phyloP scores from a whole-genome alignment of 371 early-diverging fungal genomes.

The Rhizomucor miehei region DNA sequence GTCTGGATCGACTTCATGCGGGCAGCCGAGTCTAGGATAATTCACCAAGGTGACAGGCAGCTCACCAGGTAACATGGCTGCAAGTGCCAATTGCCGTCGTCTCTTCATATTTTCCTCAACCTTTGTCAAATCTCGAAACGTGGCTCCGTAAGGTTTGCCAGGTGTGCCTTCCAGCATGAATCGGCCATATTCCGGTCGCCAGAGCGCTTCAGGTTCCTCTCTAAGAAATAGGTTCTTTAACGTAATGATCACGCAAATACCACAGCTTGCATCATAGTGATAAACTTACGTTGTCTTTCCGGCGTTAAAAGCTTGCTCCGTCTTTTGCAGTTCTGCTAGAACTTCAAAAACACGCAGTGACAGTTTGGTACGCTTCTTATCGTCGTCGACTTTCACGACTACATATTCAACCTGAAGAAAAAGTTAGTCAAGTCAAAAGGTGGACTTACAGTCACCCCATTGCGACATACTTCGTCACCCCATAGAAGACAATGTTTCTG shows the following conservation, averaged over 20 bases:
- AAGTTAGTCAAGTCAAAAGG: background rate
- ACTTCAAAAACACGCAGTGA: conserved; percentile 85
- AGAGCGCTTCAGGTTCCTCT: conserved; percentile 63
- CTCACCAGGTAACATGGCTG: conserved; percentile 71
- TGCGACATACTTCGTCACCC: conserved; percentile 90
- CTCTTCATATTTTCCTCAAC: conserved; percentile 91
- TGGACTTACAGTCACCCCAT: background rate
- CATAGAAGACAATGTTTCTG: conserved; percentile 80
- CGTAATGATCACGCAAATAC: too few species aligned
- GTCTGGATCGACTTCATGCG: conserved; percentile 70
- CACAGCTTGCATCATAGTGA: background rate
- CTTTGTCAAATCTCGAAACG: conserved; percentile 73
- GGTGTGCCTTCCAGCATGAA: conserved; percentile 94
- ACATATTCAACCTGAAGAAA: conserved; percentile 83
- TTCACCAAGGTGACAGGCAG: conserved; percentile 78
- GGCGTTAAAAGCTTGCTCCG: conserved; percentile 62
- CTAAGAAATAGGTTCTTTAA: too few species aligned
- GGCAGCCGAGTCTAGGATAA: conserved; percentile 89
- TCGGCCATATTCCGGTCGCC: conserved; percentile 96
- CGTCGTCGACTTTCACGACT: conserved; percentile 80
- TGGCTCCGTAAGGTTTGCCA: conserved; percentile 87
- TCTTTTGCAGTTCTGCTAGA: conserved; percentile 69
- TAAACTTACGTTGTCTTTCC: conserved; percentile 34
- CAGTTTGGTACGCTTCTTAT: conserved; percentile 67
- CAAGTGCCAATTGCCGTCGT: conserved; percentile 71